A percentile compares a stretch with the other conserved stretches of the same genome.
Conservation (phyloP, 2,329 filamentous ascomycete genomes). For the Ophiobolus disseminans region DNA sequence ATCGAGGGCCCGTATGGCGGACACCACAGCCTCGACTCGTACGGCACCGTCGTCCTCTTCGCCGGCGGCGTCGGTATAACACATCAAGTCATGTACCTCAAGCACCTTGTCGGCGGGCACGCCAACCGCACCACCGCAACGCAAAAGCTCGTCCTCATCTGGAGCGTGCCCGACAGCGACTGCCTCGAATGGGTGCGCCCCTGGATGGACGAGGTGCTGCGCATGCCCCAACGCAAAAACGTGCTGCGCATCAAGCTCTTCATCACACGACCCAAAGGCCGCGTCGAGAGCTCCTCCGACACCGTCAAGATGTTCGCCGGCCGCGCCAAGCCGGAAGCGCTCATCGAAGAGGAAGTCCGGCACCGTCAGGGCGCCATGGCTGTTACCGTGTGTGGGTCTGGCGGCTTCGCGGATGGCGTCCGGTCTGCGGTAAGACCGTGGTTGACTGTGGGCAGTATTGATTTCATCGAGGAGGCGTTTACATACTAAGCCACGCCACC, state of each 20-base stretch:
- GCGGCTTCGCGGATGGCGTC: conserved; percentile 68
- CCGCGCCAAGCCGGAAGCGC: conserved; percentile 61
- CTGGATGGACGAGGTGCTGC: conserved; percentile 71
- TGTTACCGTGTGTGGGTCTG: conserved; percentile 69
- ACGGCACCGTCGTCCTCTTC: conserved; percentile 80
- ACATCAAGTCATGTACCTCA: conserved; percentile 77
- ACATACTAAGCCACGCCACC: conserved; percentile 57
- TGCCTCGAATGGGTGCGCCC: conserved; percentile 68
- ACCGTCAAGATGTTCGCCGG: conserved; percentile 69
- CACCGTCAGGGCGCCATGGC: conserved; percentile 65
- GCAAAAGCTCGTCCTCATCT: conserved; percentile 75
- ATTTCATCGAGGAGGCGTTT: conserved; percentile 72
- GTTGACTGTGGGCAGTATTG: conserved; percentile 61
- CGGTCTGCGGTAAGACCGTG: conserved; percentile 60
- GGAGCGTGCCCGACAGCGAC: conserved; percentile 78
- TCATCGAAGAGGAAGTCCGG: conserved; percentile 64
- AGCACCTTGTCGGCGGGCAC: conserved; percentile 73
- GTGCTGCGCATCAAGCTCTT: conserved; percentile 68
- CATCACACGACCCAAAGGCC: conserved; percentile 65
- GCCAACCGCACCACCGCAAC: conserved; percentile 73
- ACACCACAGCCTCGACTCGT: conserved; percentile 73
- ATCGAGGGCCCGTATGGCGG: conserved; percentile 81
- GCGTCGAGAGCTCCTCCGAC: conserved; percentile 64
- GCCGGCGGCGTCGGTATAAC: conserved; percentile 83
- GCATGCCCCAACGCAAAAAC: conserved; percentile 65